Base-by-base conservation (phyloP, 441 rosid genomes). In the Erysimum pusillum region DNA sequence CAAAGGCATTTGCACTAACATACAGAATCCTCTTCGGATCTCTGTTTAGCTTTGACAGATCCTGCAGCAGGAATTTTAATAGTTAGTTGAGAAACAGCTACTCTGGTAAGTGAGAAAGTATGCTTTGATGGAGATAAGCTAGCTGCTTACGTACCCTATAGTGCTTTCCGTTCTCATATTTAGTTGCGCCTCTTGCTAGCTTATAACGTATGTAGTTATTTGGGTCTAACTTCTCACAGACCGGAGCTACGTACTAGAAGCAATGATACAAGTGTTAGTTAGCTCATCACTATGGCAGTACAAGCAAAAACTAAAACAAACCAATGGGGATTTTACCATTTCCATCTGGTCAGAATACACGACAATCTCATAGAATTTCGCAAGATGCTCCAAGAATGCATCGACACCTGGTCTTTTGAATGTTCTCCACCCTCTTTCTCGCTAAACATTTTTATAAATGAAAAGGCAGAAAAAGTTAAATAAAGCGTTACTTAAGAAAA, bases 361-460 rank as follows among this genome's bases (percentile, higher is more conserved):
- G 22, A 95, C 85, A 79, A 95, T 86, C 87, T 95, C 98, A 63
- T 89, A 93, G 75, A 84, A 89, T 82, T 84, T 88, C 7, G 81
- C 87, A 72, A 95, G 88, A 71, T 91, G 98, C 70, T 95, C 97
- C 90, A 95, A 80, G 85, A 95, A 95, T 68, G 87, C 91, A 82
- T 93, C 98, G 52, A 93, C 94, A 78, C 98, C 98, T 66, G 98
- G 99, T 74, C 98, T 84, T 89, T 95, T 95, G 83, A 92, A 95
- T 20, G 99, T 93, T 48, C 96, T 83, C 99, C 99, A 95, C 67
- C 99, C 99, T 83, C 92, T 89, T n/a, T 93, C 99, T 49, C 98
- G 96, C 98, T 94, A 73, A 25, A 69, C 9, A 28, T 53, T 28
- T 71, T 64, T 60, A 75, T 61, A 69, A 67, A 56, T 67, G 18